Conservation (phyloP, 306 rosid species). For the Fragaria nilgerrensis region DNA sequence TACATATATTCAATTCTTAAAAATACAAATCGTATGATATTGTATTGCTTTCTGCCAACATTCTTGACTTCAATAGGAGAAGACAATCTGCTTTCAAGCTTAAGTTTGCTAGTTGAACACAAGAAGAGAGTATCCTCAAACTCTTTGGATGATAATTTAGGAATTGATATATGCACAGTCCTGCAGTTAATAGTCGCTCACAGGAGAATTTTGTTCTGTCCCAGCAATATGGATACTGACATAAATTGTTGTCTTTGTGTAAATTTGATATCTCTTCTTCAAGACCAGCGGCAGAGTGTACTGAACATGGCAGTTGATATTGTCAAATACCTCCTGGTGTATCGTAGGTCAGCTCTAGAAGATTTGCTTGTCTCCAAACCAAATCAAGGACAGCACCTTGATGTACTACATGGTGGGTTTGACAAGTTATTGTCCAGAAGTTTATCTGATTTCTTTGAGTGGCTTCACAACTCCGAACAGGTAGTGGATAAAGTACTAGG, state of each 20-base stretch:
- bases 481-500: constrained; percentile 76
- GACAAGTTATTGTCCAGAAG: constrained; percentile 81
- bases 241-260: constrained; percentile 92
- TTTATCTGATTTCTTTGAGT: constrained; percentile 72
- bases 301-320: constrained; percentile 83
- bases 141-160: constrained; percentile 59
- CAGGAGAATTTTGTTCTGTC: constrained; percentile 83
- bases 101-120: constrained; percentile 68
- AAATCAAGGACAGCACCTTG: constrained; percentile 81
- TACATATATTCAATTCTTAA: constrained; percentile 89
- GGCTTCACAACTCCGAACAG: constrained; percentile 74
- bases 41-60: constrained; percentile 88
- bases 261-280: constrained; percentile 79
- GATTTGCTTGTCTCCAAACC: constrained; percentile 88
- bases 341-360: constrained; percentile 84
- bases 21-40: constrained; percentile 85
- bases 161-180: constrained; percentile 74
- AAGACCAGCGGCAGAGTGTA: constrained; percentile 71
- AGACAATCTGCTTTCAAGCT: constrained; percentile 65
- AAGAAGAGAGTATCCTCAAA: constrained; percentile 52
- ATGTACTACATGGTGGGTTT: constrained; percentile 91
- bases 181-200: constrained; percentile 89
- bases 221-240: constrained; percentile 90
- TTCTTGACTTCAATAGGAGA: constrained; percentile 82
- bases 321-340: constrained; percentile 89